Conservation (phyloP, 2,329 filamentous ascomycete species). For the Aureobasidium sp. region DNA sequence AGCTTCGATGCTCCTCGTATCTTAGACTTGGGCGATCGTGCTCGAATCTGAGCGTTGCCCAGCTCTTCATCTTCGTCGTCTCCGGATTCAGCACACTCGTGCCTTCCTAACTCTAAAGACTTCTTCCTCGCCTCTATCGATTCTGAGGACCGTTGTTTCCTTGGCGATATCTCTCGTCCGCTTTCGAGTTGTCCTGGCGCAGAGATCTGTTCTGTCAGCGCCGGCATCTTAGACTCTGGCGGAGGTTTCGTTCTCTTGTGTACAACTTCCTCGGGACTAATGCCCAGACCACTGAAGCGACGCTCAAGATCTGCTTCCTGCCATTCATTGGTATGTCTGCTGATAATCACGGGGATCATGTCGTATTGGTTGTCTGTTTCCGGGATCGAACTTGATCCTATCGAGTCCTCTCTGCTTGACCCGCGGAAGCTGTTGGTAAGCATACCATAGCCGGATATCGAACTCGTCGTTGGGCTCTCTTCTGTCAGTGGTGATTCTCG, state of each 20-base stretch:
- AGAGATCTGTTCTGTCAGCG: conserved; percentile 57
- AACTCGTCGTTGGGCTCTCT: conserved; percentile 75
- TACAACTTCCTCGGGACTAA: conserved; percentile 48
- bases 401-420: conserved; percentile 80
- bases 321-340: conserved; percentile 72
- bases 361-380: conserved; percentile 77
- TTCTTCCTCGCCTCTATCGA: conserved; percentile 68
- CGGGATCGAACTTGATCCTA: conserved; percentile 80
- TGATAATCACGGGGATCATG: conserved; percentile 68
- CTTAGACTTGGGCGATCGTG: conserved; percentile 46
- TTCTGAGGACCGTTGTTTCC: conserved; percentile 63
- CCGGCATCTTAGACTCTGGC: conserved; percentile 38
- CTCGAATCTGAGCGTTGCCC: conserved; percentile 49
- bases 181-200: conserved; percentile 47
- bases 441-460: conserved; percentile 60
- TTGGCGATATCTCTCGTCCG: conserved; percentile 37
- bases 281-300: conserved; percentile 62
- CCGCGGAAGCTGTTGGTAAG: conserved; percentile 68
- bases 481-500: conserved; percentile 59
- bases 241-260: conserved; percentile 20
- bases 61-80: conserved; percentile 94
- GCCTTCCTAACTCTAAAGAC: conserved; percentile 62
- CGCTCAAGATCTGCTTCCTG: conserved; percentile 50
- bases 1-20: conserved; percentile 71
- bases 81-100: conserved; percentile 71